These are phyloP conservation scores for Nitzschia sp. DNA, from an alignment of 108 stramenopile species.

Conservation along the genomic window DNA sequence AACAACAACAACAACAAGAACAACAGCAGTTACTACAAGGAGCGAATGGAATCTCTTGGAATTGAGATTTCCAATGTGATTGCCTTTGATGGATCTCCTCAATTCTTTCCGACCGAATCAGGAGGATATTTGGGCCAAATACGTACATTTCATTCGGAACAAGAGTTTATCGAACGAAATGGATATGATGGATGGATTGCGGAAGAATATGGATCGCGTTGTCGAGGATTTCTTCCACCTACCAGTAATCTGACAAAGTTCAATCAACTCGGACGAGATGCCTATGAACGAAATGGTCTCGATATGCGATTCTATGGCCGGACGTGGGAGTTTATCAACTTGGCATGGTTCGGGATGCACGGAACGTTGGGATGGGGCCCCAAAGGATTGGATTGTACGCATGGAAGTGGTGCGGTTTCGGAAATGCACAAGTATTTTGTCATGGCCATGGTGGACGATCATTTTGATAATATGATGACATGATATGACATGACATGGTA, in stretches of 20 bases:
- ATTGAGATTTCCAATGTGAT: neutral
- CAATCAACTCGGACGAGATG: neutral
- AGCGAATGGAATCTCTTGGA: neutral
- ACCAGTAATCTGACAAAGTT: neutral
- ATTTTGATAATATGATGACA: neutral
- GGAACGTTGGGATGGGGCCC: neutral
- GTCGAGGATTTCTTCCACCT: neutral
- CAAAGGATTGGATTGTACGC: conserved; percentile 6
- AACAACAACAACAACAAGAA: no score
- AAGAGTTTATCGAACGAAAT: neutral
- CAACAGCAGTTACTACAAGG: neutral
- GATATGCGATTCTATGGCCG: conserved; percentile 6
- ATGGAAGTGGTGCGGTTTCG: neutral
- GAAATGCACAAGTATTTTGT: neutral
- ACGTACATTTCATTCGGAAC: neutral
- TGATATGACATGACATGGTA: no score
- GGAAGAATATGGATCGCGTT: conserved; percentile 8
- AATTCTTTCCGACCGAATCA: conserved; percentile 6
- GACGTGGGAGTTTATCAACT: conserved; percentile 1
- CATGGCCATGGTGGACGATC: conserved; percentile 1
- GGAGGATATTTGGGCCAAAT: neutral
- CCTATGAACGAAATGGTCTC: neutral
- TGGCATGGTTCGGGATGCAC: conserved; percentile 1
- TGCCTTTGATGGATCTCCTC: conserved; percentile 11
- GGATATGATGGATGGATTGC: conserved; percentile 4